Percentiles rank a stretch among this genome's conserved stretches.
phyloP scores from a whole-genome alignment of 2,329 filamentous ascomycete genomes.

The Leptographium flavum region DNA sequence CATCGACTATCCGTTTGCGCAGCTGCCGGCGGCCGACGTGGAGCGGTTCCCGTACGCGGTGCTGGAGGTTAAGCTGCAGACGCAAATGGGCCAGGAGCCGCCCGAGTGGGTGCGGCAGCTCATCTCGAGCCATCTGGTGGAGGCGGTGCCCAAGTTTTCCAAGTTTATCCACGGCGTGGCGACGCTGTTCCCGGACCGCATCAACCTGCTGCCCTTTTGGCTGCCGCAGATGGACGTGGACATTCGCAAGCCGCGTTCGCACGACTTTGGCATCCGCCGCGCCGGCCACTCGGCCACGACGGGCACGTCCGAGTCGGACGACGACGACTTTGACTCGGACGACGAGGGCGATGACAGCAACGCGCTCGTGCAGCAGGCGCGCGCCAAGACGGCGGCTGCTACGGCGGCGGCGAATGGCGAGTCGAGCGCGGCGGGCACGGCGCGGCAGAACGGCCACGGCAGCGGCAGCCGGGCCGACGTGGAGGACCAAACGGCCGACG shows the following conservation, averaged over 20 bases:
- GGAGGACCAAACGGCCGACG: slow-evolving; percentile 65
- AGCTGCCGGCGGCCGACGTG: slow-evolving; percentile 72
- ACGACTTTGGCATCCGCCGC: slow-evolving; percentile 81
- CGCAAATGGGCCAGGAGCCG: slow-evolving; percentile 84
- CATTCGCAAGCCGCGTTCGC: slow-evolving; percentile 81
- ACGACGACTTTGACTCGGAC: slow-evolving; percentile 44
- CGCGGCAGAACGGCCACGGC: slow-evolving; percentile 1
- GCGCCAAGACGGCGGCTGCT: slow-evolving; percentile 5
- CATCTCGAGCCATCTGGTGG: slow-evolving; percentile 84
- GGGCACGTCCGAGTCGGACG: slow-evolving; percentile 62
- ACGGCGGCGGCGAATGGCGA: background rate
- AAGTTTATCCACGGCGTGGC: slow-evolving; percentile 97
- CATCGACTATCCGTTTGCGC: slow-evolving; percentile 86
- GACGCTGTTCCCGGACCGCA: slow-evolving; percentile 71
- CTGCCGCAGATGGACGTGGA: slow-evolving; percentile 97
- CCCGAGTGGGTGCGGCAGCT: slow-evolving; percentile 94
- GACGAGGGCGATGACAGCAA: slow-evolving; percentile 48
- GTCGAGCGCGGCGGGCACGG: slow-evolving; percentile 13
- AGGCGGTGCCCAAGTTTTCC: slow-evolving; percentile 98
- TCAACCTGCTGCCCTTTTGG: slow-evolving; percentile 90
- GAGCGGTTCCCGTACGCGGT: slow-evolving; percentile 92
- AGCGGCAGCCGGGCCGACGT: slow-evolving; percentile 37
- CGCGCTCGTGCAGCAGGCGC: slow-evolving; percentile 23
- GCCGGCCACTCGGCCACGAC: slow-evolving; percentile 63
- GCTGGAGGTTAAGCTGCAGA: slow-evolving; percentile 94